phyloP scores from a whole-genome alignment of 495 filamentous ascomycete species.

The Xylaria longipes region DNA sequence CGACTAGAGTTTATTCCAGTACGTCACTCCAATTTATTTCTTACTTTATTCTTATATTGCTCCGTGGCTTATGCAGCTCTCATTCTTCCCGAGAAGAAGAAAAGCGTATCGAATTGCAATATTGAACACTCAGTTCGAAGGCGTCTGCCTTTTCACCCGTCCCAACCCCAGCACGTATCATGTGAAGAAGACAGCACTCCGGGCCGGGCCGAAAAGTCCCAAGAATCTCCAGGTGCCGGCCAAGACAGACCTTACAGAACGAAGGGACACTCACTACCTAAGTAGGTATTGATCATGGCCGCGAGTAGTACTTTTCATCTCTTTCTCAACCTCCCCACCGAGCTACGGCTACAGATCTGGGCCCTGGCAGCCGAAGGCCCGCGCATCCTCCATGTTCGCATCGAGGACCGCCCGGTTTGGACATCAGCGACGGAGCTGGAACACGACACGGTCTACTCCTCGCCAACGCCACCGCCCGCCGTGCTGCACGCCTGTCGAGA shows the following conservation, averaged over 20 bases:
- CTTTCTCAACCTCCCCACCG: conserved; percentile 33
- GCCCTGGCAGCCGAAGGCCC: conserved; percentile 29
- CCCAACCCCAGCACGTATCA: too few relatives aligned
- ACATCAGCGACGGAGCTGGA: not conserved
- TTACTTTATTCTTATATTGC: not conserved
- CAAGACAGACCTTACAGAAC: too few relatives aligned
- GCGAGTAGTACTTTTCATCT: conserved; percentile 28
- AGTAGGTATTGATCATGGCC: conserved; percentile 14
- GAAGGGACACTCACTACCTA: not conserved
- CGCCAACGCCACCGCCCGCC: not conserved
- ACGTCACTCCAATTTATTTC: not conserved
- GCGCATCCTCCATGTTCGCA: conserved; percentile 25
- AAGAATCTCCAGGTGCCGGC: too few relatives aligned
- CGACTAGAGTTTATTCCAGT: conserved; percentile 18
- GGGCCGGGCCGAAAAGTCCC: too few relatives aligned
- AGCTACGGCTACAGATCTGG: conserved; percentile 40
- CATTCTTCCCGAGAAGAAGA: too few relatives aligned
- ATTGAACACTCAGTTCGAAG: not conserved
- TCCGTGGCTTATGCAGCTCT: too few relatives aligned
- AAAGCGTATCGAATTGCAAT: too few relatives aligned
- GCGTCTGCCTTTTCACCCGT: too few relatives aligned
- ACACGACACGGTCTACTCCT: not conserved
- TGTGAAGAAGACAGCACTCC: too few relatives aligned
- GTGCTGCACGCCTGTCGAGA: not conserved
- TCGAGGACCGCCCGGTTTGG: not conserved